A percentile compares a stretch with the other conserved stretches of the same genome.
Evolutionary conservation across 106 monocot species (phyloP).

Genomic region (Triglochin maritima): DNA sequence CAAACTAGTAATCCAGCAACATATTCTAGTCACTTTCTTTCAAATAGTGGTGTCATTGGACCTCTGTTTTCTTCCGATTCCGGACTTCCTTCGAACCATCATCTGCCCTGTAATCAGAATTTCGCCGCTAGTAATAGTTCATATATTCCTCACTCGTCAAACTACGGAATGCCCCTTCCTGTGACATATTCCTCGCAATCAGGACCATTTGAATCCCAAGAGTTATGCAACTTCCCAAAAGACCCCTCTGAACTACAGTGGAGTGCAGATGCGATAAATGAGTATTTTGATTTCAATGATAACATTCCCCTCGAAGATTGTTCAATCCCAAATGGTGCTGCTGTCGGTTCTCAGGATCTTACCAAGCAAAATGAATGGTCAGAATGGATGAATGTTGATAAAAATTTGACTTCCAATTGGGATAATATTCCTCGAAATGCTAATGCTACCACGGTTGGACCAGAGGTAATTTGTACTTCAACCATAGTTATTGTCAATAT

Average conservation of each 20-base stretch:
- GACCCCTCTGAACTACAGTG: constrained; percentile 4
- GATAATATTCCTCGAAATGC: constrained; percentile 14
- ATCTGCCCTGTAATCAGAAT: constrained; percentile 24
- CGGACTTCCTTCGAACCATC: constrained; percentile 39
- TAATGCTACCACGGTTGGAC: neutral
- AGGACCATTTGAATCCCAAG: constrained; percentile 16
- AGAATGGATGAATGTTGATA: constrained; percentile 11
- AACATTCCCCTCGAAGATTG: constrained; percentile 5
- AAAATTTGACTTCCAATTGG: constrained; percentile 8
- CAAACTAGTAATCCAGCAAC: constrained; percentile 21
- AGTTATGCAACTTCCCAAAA: neutral
- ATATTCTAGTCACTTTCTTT: constrained; percentile 25
- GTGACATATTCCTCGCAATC: constrained; percentile 4
- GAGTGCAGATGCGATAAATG: constrained; percentile 12
- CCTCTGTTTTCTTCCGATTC: constrained; percentile 35
- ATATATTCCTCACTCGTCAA: constrained; percentile 8
- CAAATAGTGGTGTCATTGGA: constrained; percentile 33
- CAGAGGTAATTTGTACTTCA: constrained; percentile 1
- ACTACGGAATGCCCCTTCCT: constrained; percentile 6
- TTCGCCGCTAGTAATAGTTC: neutral
- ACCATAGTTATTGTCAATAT: too few species aligned
- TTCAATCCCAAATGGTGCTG: constrained; percentile 1
- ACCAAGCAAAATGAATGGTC: constrained; percentile 21
- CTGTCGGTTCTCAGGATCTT: constrained; percentile 10
- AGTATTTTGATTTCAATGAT: constrained; percentile 16